Conservation (phyloP, 768 basidiomycete genomes). For the Termitomyces sp. region DNA sequence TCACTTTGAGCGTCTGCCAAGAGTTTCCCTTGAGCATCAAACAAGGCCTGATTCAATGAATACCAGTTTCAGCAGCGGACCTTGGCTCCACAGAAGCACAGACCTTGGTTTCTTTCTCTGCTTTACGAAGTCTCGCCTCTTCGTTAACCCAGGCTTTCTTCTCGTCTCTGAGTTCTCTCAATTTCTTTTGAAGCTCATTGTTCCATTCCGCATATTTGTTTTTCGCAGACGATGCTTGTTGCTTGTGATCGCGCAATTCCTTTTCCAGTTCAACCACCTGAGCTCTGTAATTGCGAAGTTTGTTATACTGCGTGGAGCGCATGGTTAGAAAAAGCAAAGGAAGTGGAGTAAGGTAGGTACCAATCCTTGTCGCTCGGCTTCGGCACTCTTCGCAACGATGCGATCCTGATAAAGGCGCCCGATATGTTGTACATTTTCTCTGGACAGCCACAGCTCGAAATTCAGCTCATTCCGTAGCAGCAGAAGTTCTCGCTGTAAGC, state of each 20-base stretch:
- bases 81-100: constrained; percentile 1
- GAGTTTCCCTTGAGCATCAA: constrained; percentile 63
- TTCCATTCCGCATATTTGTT: constrained; percentile 85
- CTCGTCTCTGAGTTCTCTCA: constrained; percentile 71
- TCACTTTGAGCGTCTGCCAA: constrained; percentile 64
- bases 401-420: constrained; percentile 75
- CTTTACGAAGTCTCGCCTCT: constrained; percentile 59
- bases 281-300: constrained; percentile 68
- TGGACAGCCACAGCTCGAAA: constrained; percentile 78
- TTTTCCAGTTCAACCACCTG: constrained; percentile 62
- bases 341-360: constrained; percentile 36
- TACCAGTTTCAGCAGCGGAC: not conserved
- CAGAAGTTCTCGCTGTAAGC: constrained; percentile 70
- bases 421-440: constrained; percentile 79
- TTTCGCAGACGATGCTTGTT: constrained; percentile 67
- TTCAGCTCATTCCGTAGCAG: constrained; percentile 77
- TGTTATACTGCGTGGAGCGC: constrained; percentile 57
- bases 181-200: constrained; percentile 69
- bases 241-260: constrained; percentile 69
- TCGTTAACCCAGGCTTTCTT: constrained; percentile 74
- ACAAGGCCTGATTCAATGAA: constrained; percentile 44
- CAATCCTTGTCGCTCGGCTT: constrained; percentile 76
- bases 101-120: constrained; percentile 68
- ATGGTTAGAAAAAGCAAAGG: not conserved
- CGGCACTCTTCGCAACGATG: constrained; percentile 66